phyloP scores from a whole-genome alignment of 2,329 filamentous ascomycete genomes.

The Dothideomycetidae sp. region DNA sequence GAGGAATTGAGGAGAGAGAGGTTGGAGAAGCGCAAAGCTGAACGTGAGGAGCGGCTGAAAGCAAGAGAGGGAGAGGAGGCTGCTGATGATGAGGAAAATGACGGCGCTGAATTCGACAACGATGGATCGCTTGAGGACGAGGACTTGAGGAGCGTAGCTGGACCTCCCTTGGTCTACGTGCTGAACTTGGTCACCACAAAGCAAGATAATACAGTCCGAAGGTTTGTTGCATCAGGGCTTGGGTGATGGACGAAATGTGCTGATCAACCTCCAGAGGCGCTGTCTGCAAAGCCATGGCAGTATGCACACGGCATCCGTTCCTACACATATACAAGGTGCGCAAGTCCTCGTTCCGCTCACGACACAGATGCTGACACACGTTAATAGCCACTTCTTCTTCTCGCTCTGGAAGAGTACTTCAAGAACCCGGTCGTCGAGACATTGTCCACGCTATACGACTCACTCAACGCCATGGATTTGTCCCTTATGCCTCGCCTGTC shows the following conservation, averaged over 20 bases:
- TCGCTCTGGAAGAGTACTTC: conserved; percentile 95
- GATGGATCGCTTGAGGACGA: conserved; percentile 32
- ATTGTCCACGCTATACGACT: conserved; percentile 72
- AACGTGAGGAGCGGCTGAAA: conserved; percentile 26
- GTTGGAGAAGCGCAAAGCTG: conserved; percentile 18
- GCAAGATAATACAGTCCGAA: conserved; percentile 79
- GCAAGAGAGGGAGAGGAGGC: conserved; percentile 32
- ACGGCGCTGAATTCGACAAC: conserved; percentile 35
- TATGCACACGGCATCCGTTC: conserved; percentile 94
- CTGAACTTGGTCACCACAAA: conserved; percentile 97
- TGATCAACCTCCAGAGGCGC: conserved; percentile 49
- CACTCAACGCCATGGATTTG: conserved; percentile 92
- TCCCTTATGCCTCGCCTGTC: conserved; percentile 82
- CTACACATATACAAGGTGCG: conserved; percentile 92
- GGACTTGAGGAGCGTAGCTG: conserved; percentile 49
- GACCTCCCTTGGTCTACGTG: conserved; percentile 89
- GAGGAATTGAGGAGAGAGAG: conserved; percentile 52
- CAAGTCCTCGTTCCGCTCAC: background rate
- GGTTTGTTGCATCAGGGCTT: no score
- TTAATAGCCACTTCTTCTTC: conserved; percentile 73
- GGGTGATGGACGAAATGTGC: no score
- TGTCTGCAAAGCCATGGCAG: conserved; percentile 95
- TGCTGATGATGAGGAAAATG: conserved; percentile 33
- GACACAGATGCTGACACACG: conserved; percentile 1
- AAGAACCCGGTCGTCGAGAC: conserved; percentile 81